Evolutionary conservation across 148 eudicot genomes (phyloP), one percentile per base, ranked within the genome.

Genomic region (Polygonum aviculare): DNA sequence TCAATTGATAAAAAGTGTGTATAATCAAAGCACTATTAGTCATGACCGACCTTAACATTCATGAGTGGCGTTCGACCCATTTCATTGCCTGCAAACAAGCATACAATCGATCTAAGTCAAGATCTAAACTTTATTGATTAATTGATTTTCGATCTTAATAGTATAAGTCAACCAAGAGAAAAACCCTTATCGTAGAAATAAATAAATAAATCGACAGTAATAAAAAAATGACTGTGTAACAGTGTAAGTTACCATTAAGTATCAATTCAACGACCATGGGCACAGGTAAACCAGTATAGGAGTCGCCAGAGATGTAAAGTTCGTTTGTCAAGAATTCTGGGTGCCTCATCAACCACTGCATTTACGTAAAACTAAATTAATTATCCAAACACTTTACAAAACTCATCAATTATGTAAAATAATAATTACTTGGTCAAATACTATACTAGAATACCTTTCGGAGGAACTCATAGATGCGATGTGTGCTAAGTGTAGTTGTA

Each of bases 331-430:
- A 10, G 57, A 70, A 83, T 39, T 79, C 8, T 16, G 86, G 82
- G 52, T 85, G 86, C 57, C 40, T 41, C 38, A 71, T 0, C 2
- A 83, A 76, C 88, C 88, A 83, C 88, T 83, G 81, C 52, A 8
- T 11, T 2, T 9, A 51, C 12, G 12, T 49, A 7, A 3, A 51
- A 7, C 62, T 6, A 16, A 12, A 57, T 44, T 21, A 12, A 45
- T 22, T 62, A 8, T 7, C 16, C 2, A 4, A 31, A 65, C 12
- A 26, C 31, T 26, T 26, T 26, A 26, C 31, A 26, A 26, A 26
- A 26, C 31, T 26, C 31, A 1, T 26, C 31, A 26, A 26, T 26
- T 26, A 26, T 26, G 31, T 26, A 26, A 26, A 26, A 44, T 31
- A 15, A 38, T 73, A 14, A 18, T 26, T 35, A 36, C 63, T 47